Evolutionary conservation across 768 basidiomycete genomes (phyloP).

Genomic region (Holtermannia corniformis): DNA sequence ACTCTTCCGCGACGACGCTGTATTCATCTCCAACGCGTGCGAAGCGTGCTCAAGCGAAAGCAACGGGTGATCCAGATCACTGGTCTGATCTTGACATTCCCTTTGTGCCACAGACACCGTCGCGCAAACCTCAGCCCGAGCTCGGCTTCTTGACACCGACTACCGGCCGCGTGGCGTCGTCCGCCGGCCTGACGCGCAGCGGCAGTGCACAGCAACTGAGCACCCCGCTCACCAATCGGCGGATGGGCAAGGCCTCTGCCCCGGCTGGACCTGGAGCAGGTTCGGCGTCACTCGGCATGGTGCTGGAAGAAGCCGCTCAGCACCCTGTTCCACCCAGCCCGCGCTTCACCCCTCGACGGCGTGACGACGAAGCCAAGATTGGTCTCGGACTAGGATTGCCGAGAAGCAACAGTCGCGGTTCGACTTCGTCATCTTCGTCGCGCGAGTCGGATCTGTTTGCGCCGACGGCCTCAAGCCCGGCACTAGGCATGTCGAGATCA

Average conservation of each 20-base stretch:
- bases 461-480: not conserved
- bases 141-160: conserved; percentile 31
- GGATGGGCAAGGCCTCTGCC: not conserved
- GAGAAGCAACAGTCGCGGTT: conserved; percentile 7
- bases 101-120: conserved; percentile 31
- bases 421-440: conserved; percentile 14
- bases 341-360: too few species aligned
- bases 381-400: conserved; percentile 17
- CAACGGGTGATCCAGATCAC: conserved; percentile 1
- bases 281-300: too few species aligned
- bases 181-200: conserved; percentile 13
- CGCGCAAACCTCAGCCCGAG: conserved; percentile 22
- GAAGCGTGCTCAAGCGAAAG: too few species aligned
- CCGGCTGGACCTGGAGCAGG: not conserved
- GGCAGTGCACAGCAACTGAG: too few species aligned
- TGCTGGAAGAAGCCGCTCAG: not conserved
- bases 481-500: conserved; percentile 4
- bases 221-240: too few species aligned
- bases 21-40: not conserved
- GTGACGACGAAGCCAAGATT: too few species aligned
- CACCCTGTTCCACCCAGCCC: not conserved
- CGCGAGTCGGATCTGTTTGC: conserved; percentile 13
- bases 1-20: not conserved
- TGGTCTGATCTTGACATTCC: conserved; percentile 16
- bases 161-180: conserved; percentile 7